These are phyloP conservation scores for Strigomonas culicis DNA, from an alignment of 208 protist genomes.

Conservation along the genomic window DNA sequence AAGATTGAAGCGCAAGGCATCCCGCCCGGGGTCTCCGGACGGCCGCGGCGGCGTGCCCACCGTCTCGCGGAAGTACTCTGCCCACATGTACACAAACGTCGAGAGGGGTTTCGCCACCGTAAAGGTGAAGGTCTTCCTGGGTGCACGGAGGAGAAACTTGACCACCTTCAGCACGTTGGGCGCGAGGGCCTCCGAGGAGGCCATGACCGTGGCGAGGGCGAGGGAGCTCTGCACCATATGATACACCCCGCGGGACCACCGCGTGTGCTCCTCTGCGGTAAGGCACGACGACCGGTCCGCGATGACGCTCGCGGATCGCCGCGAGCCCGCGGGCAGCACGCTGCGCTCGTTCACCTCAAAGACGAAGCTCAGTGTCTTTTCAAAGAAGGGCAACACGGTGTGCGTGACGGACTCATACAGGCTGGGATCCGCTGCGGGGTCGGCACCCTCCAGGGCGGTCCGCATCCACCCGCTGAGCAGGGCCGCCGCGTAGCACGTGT, in stretches of 20 bases:
- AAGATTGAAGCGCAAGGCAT: too few species aligned
- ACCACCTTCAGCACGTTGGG: too few species aligned
- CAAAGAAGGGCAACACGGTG: conserved; percentile 13
- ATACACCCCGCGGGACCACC: too few species aligned
- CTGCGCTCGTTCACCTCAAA: neutral
- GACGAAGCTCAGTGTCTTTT: conserved; percentile 36
- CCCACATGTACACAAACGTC: neutral
- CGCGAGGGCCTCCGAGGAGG: neutral
- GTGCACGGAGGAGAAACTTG: neutral
- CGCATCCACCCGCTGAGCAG: conserved; percentile 9
- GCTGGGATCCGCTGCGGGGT: conserved; percentile 25
- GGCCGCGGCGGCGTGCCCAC: too few species aligned
- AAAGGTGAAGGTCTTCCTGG: neutral
- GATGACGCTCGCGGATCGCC: too few species aligned
- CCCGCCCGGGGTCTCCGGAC: too few species aligned
- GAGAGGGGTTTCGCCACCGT: neutral
- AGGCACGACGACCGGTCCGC: too few species aligned
- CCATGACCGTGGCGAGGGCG: neutral
- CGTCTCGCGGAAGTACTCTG: too few species aligned
- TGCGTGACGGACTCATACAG: conserved; percentile 33
- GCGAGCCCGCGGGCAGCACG: too few species aligned
- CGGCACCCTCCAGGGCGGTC: conserved; percentile 21
- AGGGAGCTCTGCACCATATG: neutral
- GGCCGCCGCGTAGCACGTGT: too few species aligned
- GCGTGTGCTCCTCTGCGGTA: too few species aligned